A percentile compares a stretch with the other conserved stretches of the same genome.
Conservation (phyloP, 306 rosid species). For the Trifolium subterraneum region DNA sequence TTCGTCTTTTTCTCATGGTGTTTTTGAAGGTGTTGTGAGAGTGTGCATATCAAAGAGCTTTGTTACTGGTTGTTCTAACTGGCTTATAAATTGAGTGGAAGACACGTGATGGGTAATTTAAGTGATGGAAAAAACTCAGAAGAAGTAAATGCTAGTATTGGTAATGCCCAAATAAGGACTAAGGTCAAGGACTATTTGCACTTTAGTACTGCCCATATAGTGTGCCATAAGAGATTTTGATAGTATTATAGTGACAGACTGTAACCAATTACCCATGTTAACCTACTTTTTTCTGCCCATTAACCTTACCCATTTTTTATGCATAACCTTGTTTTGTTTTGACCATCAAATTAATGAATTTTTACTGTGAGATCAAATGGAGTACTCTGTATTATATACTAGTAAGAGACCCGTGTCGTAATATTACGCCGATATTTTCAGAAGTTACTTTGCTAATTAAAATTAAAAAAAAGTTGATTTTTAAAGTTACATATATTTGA, state of each 20-base stretch:
- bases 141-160: neutral
- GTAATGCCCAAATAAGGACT: constrained; percentile 14
- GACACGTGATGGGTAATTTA: constrained; percentile 39
- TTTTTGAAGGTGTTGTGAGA: constrained; percentile 25
- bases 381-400: too few relatives aligned
- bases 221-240: constrained; percentile 14
- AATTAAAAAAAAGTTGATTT: too few relatives aligned
- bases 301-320: constrained; percentile 7
- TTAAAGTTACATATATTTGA: too few relatives aligned
- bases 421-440: too few relatives aligned
- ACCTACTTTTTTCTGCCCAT: constrained; percentile 4
- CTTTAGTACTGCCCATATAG: constrained; percentile 21
- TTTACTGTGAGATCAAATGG: too few relatives aligned
- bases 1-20: constrained; percentile 89
- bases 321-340: too few relatives aligned
- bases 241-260: constrained; percentile 6
- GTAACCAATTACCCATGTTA: constrained; percentile 21
- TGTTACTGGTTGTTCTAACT: neutral
- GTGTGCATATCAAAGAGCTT: constrained; percentile 13
- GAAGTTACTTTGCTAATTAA: too few relatives aligned
- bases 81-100: constrained; percentile 13
- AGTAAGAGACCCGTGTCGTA: too few relatives aligned
- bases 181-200: constrained; percentile 19
- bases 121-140: neutral
- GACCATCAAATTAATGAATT: too few relatives aligned